phyloP scores from a whole-genome alignment of 208 protist species.

The Wallacemonas collosoma region DNA sequence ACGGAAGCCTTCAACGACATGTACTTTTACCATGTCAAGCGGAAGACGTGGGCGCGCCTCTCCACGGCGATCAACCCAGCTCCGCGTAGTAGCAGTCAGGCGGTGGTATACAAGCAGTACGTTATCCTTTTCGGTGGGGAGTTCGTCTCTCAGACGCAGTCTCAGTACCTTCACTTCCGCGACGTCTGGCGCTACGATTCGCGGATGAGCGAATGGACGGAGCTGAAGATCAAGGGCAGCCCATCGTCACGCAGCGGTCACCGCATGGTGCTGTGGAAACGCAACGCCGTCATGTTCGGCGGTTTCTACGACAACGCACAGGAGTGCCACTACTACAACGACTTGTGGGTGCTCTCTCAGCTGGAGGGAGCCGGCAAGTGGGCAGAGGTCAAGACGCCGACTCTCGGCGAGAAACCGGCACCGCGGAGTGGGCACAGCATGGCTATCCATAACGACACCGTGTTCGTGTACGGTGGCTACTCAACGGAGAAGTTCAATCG shows the following conservation, averaged over 20 bases:
- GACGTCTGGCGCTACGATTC: slow-evolving; percentile 90
- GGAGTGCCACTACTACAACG: slow-evolving; percentile 89
- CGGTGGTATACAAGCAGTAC: slow-evolving; percentile 85
- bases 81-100: slow-evolving; percentile 85
- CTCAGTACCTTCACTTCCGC: slow-evolving; percentile 91
- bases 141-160: slow-evolving; percentile 93
- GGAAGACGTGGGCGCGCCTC: slow-evolving; percentile 66
- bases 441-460: slow-evolving; percentile 78
- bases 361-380: slow-evolving; percentile 81
- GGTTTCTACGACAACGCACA: slow-evolving; percentile 93
- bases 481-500: slow-evolving; percentile 88
- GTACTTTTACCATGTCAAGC: slow-evolving; percentile 81
- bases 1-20: slow-evolving; percentile 91
- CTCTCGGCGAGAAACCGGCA: slow-evolving; percentile 49
- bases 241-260: slow-evolving; percentile 91
- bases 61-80: slow-evolving; percentile 68
- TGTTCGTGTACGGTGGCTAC: slow-evolving; percentile 92
- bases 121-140: slow-evolving; percentile 89
- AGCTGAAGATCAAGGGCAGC: slow-evolving; percentile 83
- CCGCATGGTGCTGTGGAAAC: slow-evolving; percentile 90
- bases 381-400: slow-evolving; percentile 51
- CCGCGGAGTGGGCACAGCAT: slow-evolving; percentile 85
- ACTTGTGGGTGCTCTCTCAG: slow-evolving; percentile 82
- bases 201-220: slow-evolving; percentile 77
- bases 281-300: slow-evolving; percentile 87